phyloP scores from a whole-genome alignment of 2,329 filamentous ascomycete genomes.

The Endocalyx cinctus region DNA sequence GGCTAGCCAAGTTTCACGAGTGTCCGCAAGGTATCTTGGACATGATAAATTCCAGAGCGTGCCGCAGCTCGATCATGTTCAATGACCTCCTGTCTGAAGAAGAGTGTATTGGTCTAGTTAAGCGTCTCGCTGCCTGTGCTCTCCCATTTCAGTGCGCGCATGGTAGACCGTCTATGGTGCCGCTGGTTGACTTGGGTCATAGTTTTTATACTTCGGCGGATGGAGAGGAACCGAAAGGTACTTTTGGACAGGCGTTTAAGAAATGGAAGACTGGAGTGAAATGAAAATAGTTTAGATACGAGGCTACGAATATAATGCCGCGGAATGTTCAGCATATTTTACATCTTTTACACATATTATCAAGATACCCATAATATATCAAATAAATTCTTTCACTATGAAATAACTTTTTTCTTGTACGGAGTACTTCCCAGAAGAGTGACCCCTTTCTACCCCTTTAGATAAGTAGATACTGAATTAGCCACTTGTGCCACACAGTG shows the following conservation, averaged over 20 bases:
- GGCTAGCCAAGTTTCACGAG: conserved; percentile 59
- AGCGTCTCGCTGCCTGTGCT: conserved; percentile 53
- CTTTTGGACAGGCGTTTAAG: conserved; percentile 20
- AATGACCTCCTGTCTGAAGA: conserved; percentile 60
- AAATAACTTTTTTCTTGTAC: too few relatives aligned
- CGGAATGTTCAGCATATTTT: too few relatives aligned
- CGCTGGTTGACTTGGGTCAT: conserved; percentile 49
- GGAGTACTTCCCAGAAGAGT: too few relatives aligned
- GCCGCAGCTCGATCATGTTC: conserved; percentile 81
- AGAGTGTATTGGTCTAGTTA: conserved; percentile 57
- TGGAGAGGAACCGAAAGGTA: conserved; percentile 3
- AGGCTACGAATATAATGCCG: too few relatives aligned
- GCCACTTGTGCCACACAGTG: too few relatives aligned
- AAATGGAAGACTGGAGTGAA: conserved; percentile 20
- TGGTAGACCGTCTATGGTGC: conserved; percentile 64
- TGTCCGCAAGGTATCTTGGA: conserved; percentile 76
- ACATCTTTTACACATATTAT: too few relatives aligned
- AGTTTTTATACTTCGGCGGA: conserved; percentile 3
- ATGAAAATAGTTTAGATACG: too few relatives aligned
- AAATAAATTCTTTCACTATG: too few relatives aligned
- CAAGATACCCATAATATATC: too few relatives aligned
- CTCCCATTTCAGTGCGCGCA: conserved; percentile 85
- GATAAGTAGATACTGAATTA: too few relatives aligned
- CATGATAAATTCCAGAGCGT: conserved; percentile 70
- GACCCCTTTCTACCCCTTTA: too few relatives aligned